Evolutionary conservation across 2,329 filamentous ascomycete genomes (phyloP), one percentile per base, ranked within the genome.

Genomic region (Aspergillus hiratsukae): DNA sequence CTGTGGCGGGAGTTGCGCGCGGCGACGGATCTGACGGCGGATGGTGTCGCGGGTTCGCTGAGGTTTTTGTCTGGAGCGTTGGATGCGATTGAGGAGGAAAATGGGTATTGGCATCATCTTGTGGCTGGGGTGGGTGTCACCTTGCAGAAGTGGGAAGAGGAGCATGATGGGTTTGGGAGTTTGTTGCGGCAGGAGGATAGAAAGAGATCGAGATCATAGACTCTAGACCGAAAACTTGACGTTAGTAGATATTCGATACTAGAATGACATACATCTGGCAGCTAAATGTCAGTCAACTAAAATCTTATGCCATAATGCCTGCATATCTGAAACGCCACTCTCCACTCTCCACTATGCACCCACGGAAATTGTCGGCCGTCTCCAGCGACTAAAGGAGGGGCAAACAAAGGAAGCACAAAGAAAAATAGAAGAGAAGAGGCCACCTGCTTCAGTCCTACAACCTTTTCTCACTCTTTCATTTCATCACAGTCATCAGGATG

Each of bases 61-160:
- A 11, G 35, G 10, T 17, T 37, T 3, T 17, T 14, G 17, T 17
- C 11, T 17, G 8, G 11, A 4, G 35, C 35, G 3, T 17, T 37
- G 35, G 35, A 37, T 17, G 3, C 3, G 8, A 17, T 37, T 17
- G 35, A 37, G 35, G 35, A 37, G 7, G 11, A 11, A 17, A 7
- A 17, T 1, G 35, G 35, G 35, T 37, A 37, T 37, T 37, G 35
- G 8, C 29, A 63, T 58, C 3, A 64, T 28, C 27, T 28, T 7
- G 27, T 28, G 27, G 27, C 27, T 7, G 27, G 27, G 3, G 27
- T 28, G 27, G 27, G 3, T 28, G 27, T 28, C 3, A 28, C 27
- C 27, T 7, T 28, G 5, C 27, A 28, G 35, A 37, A 37, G 35
- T 37, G 35, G 35, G 35, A 37, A 17, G 35, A 37, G 14, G 35